A percentile compares a stretch with the other conserved stretches of the same genome.
phyloP scores from a whole-genome alignment of 495 filamentous ascomycete genomes.

The Aspergillus homomorphus region DNA sequence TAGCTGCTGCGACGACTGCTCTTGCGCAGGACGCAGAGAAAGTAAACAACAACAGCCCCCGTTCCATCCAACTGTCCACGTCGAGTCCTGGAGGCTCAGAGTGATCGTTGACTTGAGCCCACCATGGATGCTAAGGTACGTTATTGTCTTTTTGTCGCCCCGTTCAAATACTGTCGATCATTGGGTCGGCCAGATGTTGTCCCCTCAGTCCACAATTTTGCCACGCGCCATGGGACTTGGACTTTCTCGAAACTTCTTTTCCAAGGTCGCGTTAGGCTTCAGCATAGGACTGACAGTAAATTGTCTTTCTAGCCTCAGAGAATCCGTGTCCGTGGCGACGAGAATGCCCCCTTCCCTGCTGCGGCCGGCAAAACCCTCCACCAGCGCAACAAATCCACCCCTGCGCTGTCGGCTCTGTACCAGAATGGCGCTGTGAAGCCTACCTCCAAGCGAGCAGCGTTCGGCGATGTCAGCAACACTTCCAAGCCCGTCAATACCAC shows the following conservation, averaged over 20 bases:
- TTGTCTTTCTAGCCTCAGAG: constrained; percentile 63
- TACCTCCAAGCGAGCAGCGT: constrained; percentile 68
- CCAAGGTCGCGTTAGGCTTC: background rate
- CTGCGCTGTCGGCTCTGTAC: constrained; percentile 58
- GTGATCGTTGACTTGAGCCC: background rate
- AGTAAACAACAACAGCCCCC: constrained; percentile 33
- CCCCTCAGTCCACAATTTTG: background rate
- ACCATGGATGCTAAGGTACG: constrained; percentile 48
- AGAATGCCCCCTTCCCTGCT: constrained; percentile 61
- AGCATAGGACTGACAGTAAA: background rate
- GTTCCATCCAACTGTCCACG: constrained; percentile 7
- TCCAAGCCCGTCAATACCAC: constrained; percentile 47
- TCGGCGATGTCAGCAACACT: constrained; percentile 78
- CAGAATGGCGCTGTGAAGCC: constrained; percentile 61
- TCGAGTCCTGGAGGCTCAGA: constrained; percentile 14
- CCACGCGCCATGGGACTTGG: background rate
- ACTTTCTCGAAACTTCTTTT: background rate
- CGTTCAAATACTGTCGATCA: background rate
- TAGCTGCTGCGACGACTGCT: constrained; percentile 18
- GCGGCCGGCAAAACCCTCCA: constrained; percentile 60
- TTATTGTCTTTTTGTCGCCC: constrained; percentile 9
- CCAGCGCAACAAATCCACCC: constrained; percentile 78
- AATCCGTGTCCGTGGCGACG: constrained; percentile 66
- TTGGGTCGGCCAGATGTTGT: background rate
- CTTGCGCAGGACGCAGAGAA: constrained; percentile 12